A percentile compares a stretch with the other conserved stretches of the same genome.
Evolutionary conservation across 805 yeast species (phyloP).

Genomic region (Ogataea trehalophila): DNA sequence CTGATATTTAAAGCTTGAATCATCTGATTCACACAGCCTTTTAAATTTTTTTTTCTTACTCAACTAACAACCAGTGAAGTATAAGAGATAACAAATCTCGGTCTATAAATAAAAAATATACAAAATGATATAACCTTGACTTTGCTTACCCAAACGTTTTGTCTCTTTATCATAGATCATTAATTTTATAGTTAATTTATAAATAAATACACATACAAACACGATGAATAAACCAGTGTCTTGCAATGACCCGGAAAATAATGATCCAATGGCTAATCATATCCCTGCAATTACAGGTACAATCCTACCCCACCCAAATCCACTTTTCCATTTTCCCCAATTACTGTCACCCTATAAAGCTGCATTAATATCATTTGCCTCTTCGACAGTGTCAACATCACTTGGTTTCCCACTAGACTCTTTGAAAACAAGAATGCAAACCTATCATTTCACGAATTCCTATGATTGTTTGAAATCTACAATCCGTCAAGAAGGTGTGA

Average conservation of each 20-base stretch:
- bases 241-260: not conserved
- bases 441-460: slow-evolving; percentile 57
- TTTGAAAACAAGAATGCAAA: slow-evolving; percentile 83
- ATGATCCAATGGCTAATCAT: not conserved
- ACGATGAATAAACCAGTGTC: not conserved
- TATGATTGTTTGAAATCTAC: slow-evolving; percentile 56
- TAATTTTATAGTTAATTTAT: too few species aligned
- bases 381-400: slow-evolving; percentile 59
- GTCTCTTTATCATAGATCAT: too few species aligned
- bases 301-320: slow-evolving; percentile 36
- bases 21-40: too few species aligned
- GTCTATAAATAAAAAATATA: too few species aligned
- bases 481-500: slow-evolving; percentile 53
- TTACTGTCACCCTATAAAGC: slow-evolving; percentile 47
- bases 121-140: too few species aligned
- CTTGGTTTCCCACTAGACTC: slow-evolving; percentile 85
- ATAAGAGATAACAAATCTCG: too few species aligned
- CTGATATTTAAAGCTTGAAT: too few species aligned
- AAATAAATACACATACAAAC: not conserved
- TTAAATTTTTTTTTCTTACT: too few species aligned
- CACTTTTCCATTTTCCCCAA: slow-evolving; percentile 46
- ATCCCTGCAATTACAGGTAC: slow-evolving; percentile 60
- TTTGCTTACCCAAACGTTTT: too few species aligned
- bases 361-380: slow-evolving; percentile 55
- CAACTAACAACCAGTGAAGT: too few species aligned